phyloP scores from a whole-genome alignment of 2,329 filamentous ascomycete genomes.

The Neocucurbitaria cava region DNA sequence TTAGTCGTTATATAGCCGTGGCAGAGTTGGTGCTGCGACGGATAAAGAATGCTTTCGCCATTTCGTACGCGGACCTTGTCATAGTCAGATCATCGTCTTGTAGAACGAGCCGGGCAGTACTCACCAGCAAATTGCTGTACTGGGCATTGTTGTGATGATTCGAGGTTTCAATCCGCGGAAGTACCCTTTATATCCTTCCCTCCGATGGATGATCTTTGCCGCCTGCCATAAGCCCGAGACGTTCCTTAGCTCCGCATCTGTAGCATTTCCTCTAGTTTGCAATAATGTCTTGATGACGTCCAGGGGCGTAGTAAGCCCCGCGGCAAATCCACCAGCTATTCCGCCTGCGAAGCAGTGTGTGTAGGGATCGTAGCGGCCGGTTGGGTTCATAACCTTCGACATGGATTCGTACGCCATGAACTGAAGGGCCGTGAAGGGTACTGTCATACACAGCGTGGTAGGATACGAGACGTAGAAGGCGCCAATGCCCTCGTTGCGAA shows the following conservation, averaged over 20 bases:
- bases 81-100: slow-evolving; percentile 11
- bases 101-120: slow-evolving; percentile 28
- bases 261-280: slow-evolving; percentile 86
- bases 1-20: slow-evolving; percentile 27
- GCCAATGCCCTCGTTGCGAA: slow-evolving; percentile 82
- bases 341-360: slow-evolving; percentile 94
- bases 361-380: slow-evolving; percentile 84
- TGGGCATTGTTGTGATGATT: slow-evolving; percentile 96
- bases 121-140: slow-evolving; percentile 98
- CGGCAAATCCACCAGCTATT: slow-evolving; percentile 89
- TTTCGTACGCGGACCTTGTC: slow-evolving; percentile 69
- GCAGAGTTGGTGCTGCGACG: slow-evolving; percentile 42
- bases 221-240: slow-evolving; percentile 83
- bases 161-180: slow-evolving; percentile 91
- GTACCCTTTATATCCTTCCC: slow-evolving; percentile 86
- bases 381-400: slow-evolving; percentile 90
- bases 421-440: slow-evolving; percentile 95
- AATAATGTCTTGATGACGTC: slow-evolving; percentile 98
- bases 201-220: slow-evolving; percentile 78
- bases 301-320: slow-evolving; percentile 91
- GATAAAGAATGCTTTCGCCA: slow-evolving; percentile 73
- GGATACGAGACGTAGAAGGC: slow-evolving; percentile 99
- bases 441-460: slow-evolving; percentile 97
- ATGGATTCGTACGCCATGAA: slow-evolving; percentile 98
- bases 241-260: slow-evolving; percentile 80